Percentiles rank a stretch among this genome's conserved stretches.
Conservation (phyloP, 805 yeast genomes). For the Debaryomyces castellii region DNA sequence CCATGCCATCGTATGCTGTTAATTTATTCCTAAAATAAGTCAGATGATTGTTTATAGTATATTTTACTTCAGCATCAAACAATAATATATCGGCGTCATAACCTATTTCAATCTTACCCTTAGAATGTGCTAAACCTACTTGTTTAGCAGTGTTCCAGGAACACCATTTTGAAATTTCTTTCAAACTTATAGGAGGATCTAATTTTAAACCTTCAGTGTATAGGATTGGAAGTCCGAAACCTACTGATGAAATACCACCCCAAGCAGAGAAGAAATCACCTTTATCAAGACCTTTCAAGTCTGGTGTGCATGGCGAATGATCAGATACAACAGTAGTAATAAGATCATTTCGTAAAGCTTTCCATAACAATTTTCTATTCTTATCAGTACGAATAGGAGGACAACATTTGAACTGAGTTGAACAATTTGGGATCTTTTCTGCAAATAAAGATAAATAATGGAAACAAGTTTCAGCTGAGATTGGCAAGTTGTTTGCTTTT, state of each 20-base stretch:
- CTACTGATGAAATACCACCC: conserved; percentile 96
- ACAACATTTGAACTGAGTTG: conserved; percentile 88
- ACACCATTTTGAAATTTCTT: conserved; percentile 78
- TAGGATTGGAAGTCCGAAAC: conserved; percentile 80
- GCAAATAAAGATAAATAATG: conserved; percentile 81
- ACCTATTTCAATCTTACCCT: conserved; percentile 74
- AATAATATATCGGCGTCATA: conserved; percentile 86
- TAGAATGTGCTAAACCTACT: conserved; percentile 68
- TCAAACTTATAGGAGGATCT: conserved; percentile 48
- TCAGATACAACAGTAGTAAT: conserved; percentile 89
- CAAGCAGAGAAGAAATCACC: conserved; percentile 93
- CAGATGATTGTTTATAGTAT: conserved; percentile 50
- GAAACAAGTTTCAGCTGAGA: conserved; percentile 92
- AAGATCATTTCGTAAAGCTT: conserved; percentile 62
- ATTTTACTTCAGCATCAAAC: conserved; percentile 63
- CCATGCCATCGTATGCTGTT: conserved; percentile 79
- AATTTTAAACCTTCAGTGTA: conserved; percentile 69
- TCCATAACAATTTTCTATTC: conserved; percentile 76
- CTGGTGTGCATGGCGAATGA: conserved; percentile 95
- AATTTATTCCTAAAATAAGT: conserved; percentile 81
- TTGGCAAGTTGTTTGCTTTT: conserved; percentile 53
- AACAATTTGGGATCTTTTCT: conserved; percentile 72
- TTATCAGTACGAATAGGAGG: conserved; percentile 85
- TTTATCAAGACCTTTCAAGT: conserved; percentile 71
- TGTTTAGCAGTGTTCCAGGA: conserved; percentile 81